phyloP scores from a whole-genome alignment of 192 early-diverging fungal genomes.

The Thamnidium elegans region DNA sequence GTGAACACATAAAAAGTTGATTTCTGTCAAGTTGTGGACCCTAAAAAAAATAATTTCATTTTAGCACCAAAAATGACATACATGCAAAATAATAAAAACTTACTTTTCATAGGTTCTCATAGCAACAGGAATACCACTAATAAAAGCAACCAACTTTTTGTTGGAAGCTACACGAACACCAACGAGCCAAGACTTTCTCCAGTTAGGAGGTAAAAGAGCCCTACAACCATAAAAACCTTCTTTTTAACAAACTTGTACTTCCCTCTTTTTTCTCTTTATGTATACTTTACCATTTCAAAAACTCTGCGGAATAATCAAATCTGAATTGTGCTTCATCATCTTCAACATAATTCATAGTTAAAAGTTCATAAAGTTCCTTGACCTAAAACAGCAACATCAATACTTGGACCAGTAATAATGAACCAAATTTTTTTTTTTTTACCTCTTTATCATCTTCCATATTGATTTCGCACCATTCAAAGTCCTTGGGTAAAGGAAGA shows the following conservation, averaged over 20 bases:
- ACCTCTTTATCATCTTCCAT: conserved; percentile 72
- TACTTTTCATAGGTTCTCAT: conserved; percentile 70
- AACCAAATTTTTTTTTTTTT: conserved; percentile 5
- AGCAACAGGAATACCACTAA: conserved; percentile 88
- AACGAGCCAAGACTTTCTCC: conserved; percentile 84
- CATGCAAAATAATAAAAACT: conserved; percentile 11
- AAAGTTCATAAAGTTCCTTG: conserved; percentile 86
- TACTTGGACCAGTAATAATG: neutral
- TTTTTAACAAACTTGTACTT: neutral
- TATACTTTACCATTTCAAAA: conserved; percentile 78
- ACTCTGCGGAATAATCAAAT: conserved; percentile 92
- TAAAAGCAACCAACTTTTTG: conserved; percentile 91
- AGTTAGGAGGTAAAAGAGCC: conserved; percentile 93
- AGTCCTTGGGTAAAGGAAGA: conserved; percentile 81
- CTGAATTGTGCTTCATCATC: conserved; percentile 95
- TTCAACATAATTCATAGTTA: conserved; percentile 96
- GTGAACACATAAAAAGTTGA: conserved; percentile 97
- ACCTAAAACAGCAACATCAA: conserved; percentile 41
- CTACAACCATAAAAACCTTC: conserved; percentile 28
- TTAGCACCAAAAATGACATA: neutral
- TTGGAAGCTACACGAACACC: conserved; percentile 83
- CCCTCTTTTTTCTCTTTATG: neutral
- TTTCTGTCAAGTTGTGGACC: conserved; percentile 79
- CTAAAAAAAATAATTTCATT: conserved; percentile 24
- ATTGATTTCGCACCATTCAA: conserved; percentile 87